Evolutionary conservation across 2,329 filamentous ascomycete genomes (phyloP), one percentile per base, ranked within the genome.

Genomic region (Ophiosphaerella korrae): DNA sequence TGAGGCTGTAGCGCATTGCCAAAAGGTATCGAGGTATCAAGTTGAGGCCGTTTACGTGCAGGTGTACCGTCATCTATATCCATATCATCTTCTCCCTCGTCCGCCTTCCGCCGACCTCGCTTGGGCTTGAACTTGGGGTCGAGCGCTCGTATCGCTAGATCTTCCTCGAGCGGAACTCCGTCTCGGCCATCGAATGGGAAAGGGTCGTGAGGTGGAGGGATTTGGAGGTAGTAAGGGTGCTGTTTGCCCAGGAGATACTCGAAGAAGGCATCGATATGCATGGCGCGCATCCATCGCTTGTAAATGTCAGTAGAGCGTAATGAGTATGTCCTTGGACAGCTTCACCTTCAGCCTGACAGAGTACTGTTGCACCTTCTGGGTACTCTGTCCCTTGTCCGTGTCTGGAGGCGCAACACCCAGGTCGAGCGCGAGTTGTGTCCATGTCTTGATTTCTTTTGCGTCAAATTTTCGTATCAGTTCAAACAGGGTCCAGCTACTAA

Each of bases 211-310:
- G 82, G 80, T 5, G 81, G 77, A 0, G 92, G 92, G 21, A 96
- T 82, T 32, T 90, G 84, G 13, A 83, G 86, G 78, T 88, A 96
- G 73, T 97, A 97, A 0, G 84, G 76, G 72, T 95, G 91, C 23
- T 83, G 78, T 57, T 91, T 91, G 42, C 86, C 85, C 55, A 93
- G 81, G 16, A 95, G 84, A 70, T 91, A 97, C 70, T 96, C 91
- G 66, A 96, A 97, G 71, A 97, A 97, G 9, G 91, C 89, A 78
- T 96, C 90, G 45, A 96, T 86, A 71, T 96, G 92, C 88, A 96
- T 93, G 5, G 92, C 92, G 70, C 91, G 90, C 90, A 97, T 94
- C 92, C 92, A 97, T 68, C 93, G 87, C 89, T 97, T 29, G 6
- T 7, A 11, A 29, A 29, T 6, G 26, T 29, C 26, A 29, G 26